Evolutionary conservation across 2,329 filamentous ascomycete species (phyloP), one percentile per base, ranked within the genome.

Genomic region (Scedosporium apiospermum): DNA sequence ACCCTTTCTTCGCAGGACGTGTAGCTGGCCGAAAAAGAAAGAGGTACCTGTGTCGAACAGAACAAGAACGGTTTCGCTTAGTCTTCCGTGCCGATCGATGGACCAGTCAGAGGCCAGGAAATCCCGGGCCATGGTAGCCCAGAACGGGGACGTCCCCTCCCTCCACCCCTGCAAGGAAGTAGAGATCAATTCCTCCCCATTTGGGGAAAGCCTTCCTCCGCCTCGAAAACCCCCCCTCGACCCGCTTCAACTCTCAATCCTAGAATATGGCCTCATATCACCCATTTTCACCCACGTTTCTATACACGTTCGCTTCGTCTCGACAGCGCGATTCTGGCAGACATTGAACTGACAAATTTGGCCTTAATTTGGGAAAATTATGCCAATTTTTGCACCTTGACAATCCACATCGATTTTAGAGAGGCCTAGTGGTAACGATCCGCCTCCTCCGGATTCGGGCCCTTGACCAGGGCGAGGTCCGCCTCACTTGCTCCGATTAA

Each of bases 301-400:
- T 57, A 44, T 61, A 61, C 60, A 42, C 60, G 30, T 61, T 61
- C 16, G 51, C 9, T 18, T 61, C 60, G 27, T 57, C 60, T 55
- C 10, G 21, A 18, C 18, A 6, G 10, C n/a, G 60, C 30, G 60
- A 61, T 41, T 61, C 49, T 23, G 55, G 23, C 34, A 12, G 23
- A 9, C 18, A 27, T 26, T 27, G 23, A 55, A 55, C 12, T 10
- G 51, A 4, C 7, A 10, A 23, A 55, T 23, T 55, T 55, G 51
- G 51, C 21, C 18, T 1, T 3, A n/a, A 6, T 12, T 55, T 55
- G 18, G 21, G 51, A 14, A 23, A 55, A 30, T 55, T 55, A 55
- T 23, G 23, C 21, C 23, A 23, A 10, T 4, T 55, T 55, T 23
- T 55, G 51, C 23, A 27, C 18, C 12, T 27, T 55, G 18, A 21